phyloP scores from a whole-genome alignment of 1,284 basidiomycete genomes.

The Cutaneotrichosporon cutaneum region DNA sequence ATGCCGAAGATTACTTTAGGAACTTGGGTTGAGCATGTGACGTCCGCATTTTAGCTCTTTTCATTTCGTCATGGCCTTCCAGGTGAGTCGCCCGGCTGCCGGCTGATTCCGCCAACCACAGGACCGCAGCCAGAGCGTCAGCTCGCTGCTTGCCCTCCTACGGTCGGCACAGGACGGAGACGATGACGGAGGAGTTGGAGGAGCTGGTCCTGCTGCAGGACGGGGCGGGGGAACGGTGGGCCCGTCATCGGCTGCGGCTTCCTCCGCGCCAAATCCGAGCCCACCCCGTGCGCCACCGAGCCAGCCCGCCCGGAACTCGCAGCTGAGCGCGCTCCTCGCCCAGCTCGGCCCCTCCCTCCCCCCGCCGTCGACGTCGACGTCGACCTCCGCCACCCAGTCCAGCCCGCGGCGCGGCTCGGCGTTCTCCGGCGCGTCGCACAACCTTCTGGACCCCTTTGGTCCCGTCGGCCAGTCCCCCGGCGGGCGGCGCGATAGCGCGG shows the following conservation, averaged over 20 bases:
- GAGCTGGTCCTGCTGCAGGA: too few relatives aligned
- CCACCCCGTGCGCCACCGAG: neutral
- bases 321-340: conserved; percentile 18
- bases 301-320: neutral
- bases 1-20: neutral
- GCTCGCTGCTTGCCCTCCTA: conserved; percentile 43
- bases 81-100: conserved; percentile 10
- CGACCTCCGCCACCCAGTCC: conserved; percentile 8
- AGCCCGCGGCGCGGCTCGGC: conserved; percentile 15
- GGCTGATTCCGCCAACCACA: conserved; percentile 9
- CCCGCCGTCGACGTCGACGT: neutral
- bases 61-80: conserved; percentile 21
- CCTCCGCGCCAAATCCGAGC: neutral
- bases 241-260: conserved; percentile 1
- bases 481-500: neutral
- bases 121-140: conserved; percentile 32
- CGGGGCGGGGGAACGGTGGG: neutral
- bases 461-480: conserved; percentile 28
- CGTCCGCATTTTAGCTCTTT: neutral
- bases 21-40: neutral
- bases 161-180: conserved; percentile 36
- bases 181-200: neutral
- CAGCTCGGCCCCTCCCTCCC: conserved; percentile 11
- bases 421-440: conserved; percentile 19
- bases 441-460: conserved; percentile 43